Conservation (phyloP, 495 filamentous ascomycete species). For the Trichoderma gamsii region DNA sequence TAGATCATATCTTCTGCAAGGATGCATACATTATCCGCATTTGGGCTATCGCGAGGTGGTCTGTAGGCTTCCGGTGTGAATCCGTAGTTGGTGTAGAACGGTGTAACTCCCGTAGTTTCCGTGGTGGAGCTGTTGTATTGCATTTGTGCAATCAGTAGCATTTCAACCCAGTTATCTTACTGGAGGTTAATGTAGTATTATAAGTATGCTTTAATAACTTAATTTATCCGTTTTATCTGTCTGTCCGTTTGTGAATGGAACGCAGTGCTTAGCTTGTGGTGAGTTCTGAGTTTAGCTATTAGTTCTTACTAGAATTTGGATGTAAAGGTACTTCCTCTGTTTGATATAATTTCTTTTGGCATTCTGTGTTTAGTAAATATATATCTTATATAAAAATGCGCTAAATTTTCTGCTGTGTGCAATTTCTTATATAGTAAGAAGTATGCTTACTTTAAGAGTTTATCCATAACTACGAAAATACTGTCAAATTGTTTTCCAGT, state of each 20-base stretch:
- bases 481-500: too few relatives aligned
- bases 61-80: too few relatives aligned
- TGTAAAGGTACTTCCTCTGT: slow-evolving; percentile 19
- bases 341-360: slow-evolving; percentile 20
- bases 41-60: background rate
- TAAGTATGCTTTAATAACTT: too few relatives aligned
- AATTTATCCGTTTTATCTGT: too few relatives aligned
- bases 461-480: slow-evolving; percentile 28
- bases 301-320: background rate
- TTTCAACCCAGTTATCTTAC: too few relatives aligned
- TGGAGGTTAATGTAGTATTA: too few relatives aligned
- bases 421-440: background rate
- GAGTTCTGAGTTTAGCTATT: background rate
- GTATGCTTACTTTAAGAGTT: background rate
- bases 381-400: slow-evolving; percentile 12
- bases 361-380: slow-evolving; percentile 19
- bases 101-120: too few relatives aligned
- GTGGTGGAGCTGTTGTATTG: too few relatives aligned
- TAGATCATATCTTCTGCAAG: slow-evolving; percentile 19
- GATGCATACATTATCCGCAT: slow-evolving; percentile 21
- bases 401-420: background rate
- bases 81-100: too few relatives aligned
- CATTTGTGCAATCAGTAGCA: too few relatives aligned
- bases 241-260: too few relatives aligned
- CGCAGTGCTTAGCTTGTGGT: too few relatives aligned